Evolutionary conservation across 495 filamentous ascomycete genomes (phyloP), one percentile per base, ranked within the genome.

Genomic region (Neurospora africana): DNA sequence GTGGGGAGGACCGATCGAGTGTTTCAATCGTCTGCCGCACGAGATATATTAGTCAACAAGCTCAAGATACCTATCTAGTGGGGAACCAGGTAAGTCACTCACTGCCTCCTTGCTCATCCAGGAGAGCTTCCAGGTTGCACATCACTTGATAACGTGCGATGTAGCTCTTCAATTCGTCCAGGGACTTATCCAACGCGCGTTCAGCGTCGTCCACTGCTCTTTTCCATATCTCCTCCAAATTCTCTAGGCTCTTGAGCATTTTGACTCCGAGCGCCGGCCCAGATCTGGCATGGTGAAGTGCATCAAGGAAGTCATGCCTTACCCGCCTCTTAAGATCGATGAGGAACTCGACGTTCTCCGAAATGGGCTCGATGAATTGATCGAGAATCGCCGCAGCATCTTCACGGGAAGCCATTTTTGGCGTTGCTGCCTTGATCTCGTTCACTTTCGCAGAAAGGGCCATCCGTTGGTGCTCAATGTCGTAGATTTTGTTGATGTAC

Each of bases 371-470:
- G 3, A 44, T n/a, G 7, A 10, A 44, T n/a, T 44, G 19, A 19
- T n/a, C 0, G 4, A 44, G 0, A n/a, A 44, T 3, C 41, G 0
- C 3, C 41, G 4, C 8, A 3, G 41, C 41, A 9, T 44, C 19
- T 10, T 21, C 41, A 4, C 8, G 19, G 19, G 41, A 44, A 4
- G 19, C 41, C 3, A 0, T 2, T 9, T 0, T n/a, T 0, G 41
- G 19, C 0, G 41, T 44, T 9, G 3, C 10, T 4, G 19, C 41
- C 9, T 4, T 44, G 7, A 44, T 10, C 0, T 21, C 0, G 7
- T 44, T n/a, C 8, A 44, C 19, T 44, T 1, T 44, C 8, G 19
- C 8, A 43, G 41, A 10, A 44, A 44, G 19, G 1, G 19, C 1
- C 19, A 0, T n/a, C 19, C 19, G 8, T n/a, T 8, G 41, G 41